These are phyloP conservation scores for Candida tibetensis DNA, from an alignment of 805 yeast genomes.

Conservation along the genomic window DNA sequence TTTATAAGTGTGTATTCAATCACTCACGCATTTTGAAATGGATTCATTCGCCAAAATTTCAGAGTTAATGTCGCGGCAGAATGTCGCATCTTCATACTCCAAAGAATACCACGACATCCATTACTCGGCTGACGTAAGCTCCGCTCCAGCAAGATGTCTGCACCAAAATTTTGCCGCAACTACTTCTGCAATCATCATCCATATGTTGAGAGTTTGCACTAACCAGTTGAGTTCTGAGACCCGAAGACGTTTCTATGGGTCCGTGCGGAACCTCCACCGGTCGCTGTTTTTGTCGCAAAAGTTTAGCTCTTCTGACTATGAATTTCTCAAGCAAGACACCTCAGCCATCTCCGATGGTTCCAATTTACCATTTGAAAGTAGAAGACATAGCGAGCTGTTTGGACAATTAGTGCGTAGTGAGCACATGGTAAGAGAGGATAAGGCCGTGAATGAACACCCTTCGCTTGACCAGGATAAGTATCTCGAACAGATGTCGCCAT, in stretches of 20 bases:
- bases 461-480: slow-evolving; percentile 2
- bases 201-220: neutral
- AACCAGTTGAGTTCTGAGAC: neutral
- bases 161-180: too few species aligned
- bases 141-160: too few species aligned
- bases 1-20: slow-evolving; percentile 1
- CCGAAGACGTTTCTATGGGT: neutral
- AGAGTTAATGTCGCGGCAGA: too few species aligned
- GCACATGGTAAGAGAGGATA: slow-evolving; percentile 9
- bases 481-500: slow-evolving; percentile 25
- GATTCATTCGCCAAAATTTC: slow-evolving; percentile 3
- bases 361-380: slow-evolving; percentile 16
- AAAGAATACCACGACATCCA: too few species aligned
- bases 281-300: neutral
- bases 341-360: neutral
- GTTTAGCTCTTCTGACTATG: neutral
- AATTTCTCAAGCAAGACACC: neutral
- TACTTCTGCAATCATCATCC: too few species aligned
- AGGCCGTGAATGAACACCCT: slow-evolving; percentile 5
- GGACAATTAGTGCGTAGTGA: slow-evolving; percentile 26
- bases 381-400: slow-evolving; percentile 22
- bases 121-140: neutral
- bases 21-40: neutral
- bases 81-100: too few species aligned
- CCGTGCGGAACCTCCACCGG: neutral